phyloP scores from a whole-genome alignment of 768 basidiomycete genomes.

The Scleroderma bovista region DNA sequence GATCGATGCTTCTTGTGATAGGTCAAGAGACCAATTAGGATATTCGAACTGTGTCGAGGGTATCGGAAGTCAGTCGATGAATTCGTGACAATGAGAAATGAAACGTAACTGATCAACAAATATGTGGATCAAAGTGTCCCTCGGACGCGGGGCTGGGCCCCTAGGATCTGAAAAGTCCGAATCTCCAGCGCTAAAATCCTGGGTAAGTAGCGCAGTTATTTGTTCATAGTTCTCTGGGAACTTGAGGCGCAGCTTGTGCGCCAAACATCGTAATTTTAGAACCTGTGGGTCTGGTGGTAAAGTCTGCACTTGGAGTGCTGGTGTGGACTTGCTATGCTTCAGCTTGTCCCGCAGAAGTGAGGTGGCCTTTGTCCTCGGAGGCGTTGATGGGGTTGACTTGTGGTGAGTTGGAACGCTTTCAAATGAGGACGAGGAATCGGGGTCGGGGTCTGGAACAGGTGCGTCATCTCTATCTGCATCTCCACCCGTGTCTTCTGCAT shows the following conservation, averaged over 20 bases:
- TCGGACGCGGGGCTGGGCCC: constrained; percentile 27
- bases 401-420: constrained; percentile 12
- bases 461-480: constrained; percentile 23
- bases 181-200: constrained; percentile 31
- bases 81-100: background rate
- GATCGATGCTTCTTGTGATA: constrained; percentile 54
- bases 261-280: constrained; percentile 48
- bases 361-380: constrained; percentile 18
- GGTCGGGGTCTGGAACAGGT: constrained; percentile 14
- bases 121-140: constrained; percentile 33
- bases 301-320: constrained; percentile 35
- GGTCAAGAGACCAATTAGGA: constrained; percentile 76
- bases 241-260: constrained; percentile 48
- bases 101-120: constrained; percentile 42
- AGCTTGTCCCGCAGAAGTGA: constrained; percentile 21
- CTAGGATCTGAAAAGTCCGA: constrained; percentile 31
- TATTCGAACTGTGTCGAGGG: constrained; percentile 63
- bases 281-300: constrained; percentile 43
- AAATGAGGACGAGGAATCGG: constrained; percentile 25
- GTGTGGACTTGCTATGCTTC: constrained; percentile 44
- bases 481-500: constrained; percentile 18
- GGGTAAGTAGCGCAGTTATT: constrained; percentile 27
- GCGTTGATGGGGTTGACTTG: constrained; percentile 28
- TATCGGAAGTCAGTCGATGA: constrained; percentile 5
- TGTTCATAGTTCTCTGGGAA: constrained; percentile 48